Conservation (phyloP, 441 rosid genomes). For the Syzygium malaccense region DNA sequence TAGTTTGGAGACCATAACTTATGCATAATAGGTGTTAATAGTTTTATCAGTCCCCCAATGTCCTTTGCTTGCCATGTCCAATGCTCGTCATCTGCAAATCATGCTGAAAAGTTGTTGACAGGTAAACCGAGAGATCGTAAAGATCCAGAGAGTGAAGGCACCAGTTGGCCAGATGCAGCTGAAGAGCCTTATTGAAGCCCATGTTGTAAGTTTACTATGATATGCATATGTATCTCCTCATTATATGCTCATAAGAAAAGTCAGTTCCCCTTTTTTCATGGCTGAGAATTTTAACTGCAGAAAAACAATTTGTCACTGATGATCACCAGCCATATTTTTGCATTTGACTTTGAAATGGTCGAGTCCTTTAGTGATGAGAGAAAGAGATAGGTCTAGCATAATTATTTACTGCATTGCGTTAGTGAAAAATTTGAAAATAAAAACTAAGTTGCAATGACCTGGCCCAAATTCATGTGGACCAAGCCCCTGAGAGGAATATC, state of each 20-base stretch:
- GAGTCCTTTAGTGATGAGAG: not conserved
- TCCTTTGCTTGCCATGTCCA: not conserved
- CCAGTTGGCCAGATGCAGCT: constrained; percentile 98
- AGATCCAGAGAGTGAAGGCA: constrained; percentile 86
- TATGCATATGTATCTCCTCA: not conserved
- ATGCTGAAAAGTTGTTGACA: constrained; percentile 14
- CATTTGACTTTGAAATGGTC: not conserved
- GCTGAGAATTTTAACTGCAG: not conserved
- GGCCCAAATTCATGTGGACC: not conserved
- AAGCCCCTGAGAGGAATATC: not conserved
- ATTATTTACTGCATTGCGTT: not conserved
- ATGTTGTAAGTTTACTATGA: constrained; percentile 61
- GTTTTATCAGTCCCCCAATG: not conserved
- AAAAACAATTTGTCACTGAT: not conserved
- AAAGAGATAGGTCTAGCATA: not conserved
- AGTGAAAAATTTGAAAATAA: not conserved
- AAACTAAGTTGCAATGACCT: not conserved
- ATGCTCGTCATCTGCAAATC: not conserved
- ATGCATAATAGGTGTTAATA: not conserved
- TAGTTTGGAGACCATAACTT: not conserved
- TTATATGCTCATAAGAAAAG: not conserved
- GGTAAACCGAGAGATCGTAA: constrained; percentile 91
- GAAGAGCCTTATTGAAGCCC: constrained; percentile 84
- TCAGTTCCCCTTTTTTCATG: not conserved
- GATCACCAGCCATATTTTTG: not conserved